A percentile compares a stretch with the other conserved stretches of the same genome.
Evolutionary conservation across 805 yeast genomes (phyloP).

Genomic region (Lipomyces spencermartinsiae): DNA sequence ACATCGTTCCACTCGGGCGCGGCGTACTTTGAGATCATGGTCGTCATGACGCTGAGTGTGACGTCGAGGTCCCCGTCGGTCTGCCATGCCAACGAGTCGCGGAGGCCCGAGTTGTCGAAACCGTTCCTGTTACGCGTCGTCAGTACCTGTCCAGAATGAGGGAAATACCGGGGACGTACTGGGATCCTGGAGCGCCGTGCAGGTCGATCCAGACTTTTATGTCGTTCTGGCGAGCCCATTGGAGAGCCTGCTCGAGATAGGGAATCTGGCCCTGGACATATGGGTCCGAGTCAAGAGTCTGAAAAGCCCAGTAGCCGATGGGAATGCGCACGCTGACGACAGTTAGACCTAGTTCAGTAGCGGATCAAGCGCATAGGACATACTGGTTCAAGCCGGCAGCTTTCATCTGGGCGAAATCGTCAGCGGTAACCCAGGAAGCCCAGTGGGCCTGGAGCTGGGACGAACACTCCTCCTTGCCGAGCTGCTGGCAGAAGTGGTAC

Average conservation of each 20-base stretch:
- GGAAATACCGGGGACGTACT: conserved; percentile 44
- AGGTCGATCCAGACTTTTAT: conserved; percentile 86
- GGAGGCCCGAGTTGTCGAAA: conserved; percentile 87
- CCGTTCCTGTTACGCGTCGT: conserved; percentile 61
- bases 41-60: conserved; percentile 61
- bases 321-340: conserved; percentile 52
- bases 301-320: conserved; percentile 74
- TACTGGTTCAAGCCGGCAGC: conserved; percentile 64
- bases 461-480: conserved; percentile 55
- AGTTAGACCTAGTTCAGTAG: neutral
- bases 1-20: conserved; percentile 65
- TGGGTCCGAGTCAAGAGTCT: conserved; percentile 48
- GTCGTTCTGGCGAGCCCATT: conserved; percentile 71
- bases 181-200: conserved; percentile 94
- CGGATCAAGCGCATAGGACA: conserved; percentile 46
- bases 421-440: conserved; percentile 67
- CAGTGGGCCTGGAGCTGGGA: conserved; percentile 64
- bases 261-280: conserved; percentile 80
- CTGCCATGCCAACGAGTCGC: conserved; percentile 67
- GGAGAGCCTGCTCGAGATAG: conserved; percentile 75
- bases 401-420: conserved; percentile 63
- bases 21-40: conserved; percentile 69
- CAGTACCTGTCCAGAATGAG: neutral
- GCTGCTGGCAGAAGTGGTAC: conserved; percentile 64
- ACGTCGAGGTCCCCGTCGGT: conserved; percentile 56